These are phyloP conservation scores for Calonectria henricotiae DNA, from an alignment of 2,329 filamentous ascomycete species.

Conservation along the genomic window DNA sequence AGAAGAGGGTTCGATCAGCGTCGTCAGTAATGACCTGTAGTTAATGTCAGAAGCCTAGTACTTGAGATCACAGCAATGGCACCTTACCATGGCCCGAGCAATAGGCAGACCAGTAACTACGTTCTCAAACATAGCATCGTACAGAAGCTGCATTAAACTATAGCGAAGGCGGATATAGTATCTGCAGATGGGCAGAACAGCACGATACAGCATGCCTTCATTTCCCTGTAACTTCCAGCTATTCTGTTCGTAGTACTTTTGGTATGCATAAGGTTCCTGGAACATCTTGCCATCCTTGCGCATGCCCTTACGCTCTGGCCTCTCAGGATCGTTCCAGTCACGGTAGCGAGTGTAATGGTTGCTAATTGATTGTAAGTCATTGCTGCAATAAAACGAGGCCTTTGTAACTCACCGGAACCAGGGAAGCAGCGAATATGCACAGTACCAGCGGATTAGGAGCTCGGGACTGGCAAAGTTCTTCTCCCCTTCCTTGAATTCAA, in stretches of 20 bases:
- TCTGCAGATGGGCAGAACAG: conserved; percentile 21
- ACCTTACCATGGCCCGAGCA: conserved; percentile 28
- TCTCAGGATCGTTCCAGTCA: background rate
- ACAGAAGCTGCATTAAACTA: conserved; percentile 24
- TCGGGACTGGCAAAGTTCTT: conserved; percentile 3
- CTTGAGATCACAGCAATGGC: background rate
- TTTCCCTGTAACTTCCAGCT: background rate
- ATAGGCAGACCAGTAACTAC: conserved; percentile 22
- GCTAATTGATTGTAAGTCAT: background rate
- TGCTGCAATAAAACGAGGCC: background rate
- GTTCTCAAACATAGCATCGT: conserved; percentile 31
- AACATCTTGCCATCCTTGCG: conserved; percentile 20
- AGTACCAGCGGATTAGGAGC: conserved; percentile 26
- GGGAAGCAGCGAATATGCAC: conserved; percentile 14
- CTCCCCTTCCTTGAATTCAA: background rate
- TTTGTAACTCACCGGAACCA: conserved; percentile 14
- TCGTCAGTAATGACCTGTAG: conserved; percentile 26
- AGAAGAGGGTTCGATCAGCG: conserved; percentile 16
- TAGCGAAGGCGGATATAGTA: conserved; percentile 27
- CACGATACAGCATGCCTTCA: background rate
- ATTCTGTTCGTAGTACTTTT: conserved; percentile 11
- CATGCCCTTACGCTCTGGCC: background rate
- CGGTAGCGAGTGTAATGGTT: conserved; percentile 22
- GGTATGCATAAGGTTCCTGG: background rate
- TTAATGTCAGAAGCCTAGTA: background rate